Base-by-base conservation (phyloP, 352 stramenopile species). In the Plasmopara muralis region DNA sequence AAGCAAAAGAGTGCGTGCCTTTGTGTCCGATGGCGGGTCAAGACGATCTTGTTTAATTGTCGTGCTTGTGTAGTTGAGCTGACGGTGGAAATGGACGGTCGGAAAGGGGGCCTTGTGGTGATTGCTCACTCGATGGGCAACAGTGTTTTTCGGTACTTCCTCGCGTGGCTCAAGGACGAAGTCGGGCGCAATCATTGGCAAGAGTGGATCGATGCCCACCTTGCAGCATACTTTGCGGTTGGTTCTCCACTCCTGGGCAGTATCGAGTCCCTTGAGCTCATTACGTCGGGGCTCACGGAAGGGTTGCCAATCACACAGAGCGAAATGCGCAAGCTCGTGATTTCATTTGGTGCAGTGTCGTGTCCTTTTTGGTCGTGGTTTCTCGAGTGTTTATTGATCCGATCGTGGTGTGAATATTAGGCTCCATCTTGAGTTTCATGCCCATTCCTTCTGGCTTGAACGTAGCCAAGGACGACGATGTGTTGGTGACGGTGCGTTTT, bases 41-140 rank as follows among this genome's bases (percentile, higher is more conserved):
- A 52, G 18, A 40, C 39, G 43, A 12, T 8, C 31, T 25, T 47
- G 43, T n/a, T 45, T 54, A 13, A 15, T 29, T 42, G 53, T 9
- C 38, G 30, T 37, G 14, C 47, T 43, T 50, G 6, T 63, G 28
- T 56, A 89, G 78, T 89, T 51, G 79, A 87, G 45, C 68, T 77
- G 38, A 74, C 69, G 9, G 71, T 87, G 1, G 65, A 64, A 6
- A 57, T 85, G 13, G 70, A 87, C 35, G 73, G 70, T 15, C 50
- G 62, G 28, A 49, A 41, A 10, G 64, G 68, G 10, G 73, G 79
- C 13, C 56, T 87, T 25, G 78, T 92, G 29, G 74, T 92, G 29
- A 83, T 92, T 55, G 81, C 78, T 0, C 81, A 92, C 51, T 92
- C 81, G 30, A 87, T 92, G 72, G 81, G 81, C 30, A 92, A 92